Base-by-base conservation (phyloP, 805 yeast genomes). In the Saturnispora mendoncae region DNA sequence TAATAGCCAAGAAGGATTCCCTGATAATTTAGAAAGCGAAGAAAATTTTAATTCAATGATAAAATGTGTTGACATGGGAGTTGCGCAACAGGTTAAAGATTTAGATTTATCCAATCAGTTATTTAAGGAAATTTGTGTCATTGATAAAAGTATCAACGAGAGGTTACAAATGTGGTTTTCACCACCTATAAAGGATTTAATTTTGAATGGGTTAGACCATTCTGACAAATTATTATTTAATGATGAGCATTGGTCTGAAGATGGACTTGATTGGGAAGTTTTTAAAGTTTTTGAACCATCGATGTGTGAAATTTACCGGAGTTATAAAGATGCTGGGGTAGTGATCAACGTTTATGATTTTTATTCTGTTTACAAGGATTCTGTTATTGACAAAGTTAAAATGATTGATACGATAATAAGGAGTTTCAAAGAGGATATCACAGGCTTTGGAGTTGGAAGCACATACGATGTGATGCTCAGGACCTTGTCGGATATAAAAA, bases 281-380 rank as follows among this genome's bases (percentile, higher is more conserved):
- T 62, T 62, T 47, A 54, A 60, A 34, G 34, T 57, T 1, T 50
- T 72, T 35, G 74, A 70, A 17, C 87, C 87, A 1, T 51, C 55
- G 4, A 42, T 78, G 6, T 64, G 74, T 24, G 74, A 71, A 37
- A 56, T 87, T 41, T 87, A 75, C 60, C 71, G 74, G 36, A 66
- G 84, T 13, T 81, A 80, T 56, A 73, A 92, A 45, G 96, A 87
- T 51, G 88, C 95, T 0, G 82, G 84, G 19, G 67, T 78, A 3
- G 62, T 69, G 24, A 69, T 61, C 29, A 62, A 62, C 40, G 50
- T 62, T 19, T 61, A 51, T 42, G 66, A 62, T 42, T 60, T 63
- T 39, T 62, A 57, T 46, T 48, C 49, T 25, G 65, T 58, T n/a
- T 64, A 55, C 49, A 54, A 55, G 52, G 73, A 68, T 43, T 26